A percentile compares a stretch with the other conserved stretches of the same genome.
Conservation (phyloP, 2,329 filamentous ascomycete genomes). For the Juglanconis sp. region DNA sequence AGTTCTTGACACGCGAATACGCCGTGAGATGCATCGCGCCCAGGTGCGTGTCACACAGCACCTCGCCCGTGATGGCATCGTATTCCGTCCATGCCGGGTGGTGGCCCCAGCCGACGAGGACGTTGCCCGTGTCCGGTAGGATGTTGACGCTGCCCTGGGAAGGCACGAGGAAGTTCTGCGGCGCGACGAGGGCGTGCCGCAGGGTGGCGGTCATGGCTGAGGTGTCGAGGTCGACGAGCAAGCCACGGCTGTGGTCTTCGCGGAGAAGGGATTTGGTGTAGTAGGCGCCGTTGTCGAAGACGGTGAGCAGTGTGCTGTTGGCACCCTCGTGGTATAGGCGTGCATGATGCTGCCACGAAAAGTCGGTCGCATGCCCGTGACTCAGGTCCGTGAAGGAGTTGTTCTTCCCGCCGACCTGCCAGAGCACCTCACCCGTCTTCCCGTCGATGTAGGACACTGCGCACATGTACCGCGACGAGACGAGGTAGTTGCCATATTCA, state of each 20-base stretch:
- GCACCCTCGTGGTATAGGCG: conserved; percentile 31
- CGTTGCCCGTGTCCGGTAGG: conserved; percentile 1
- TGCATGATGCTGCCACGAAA: conserved; percentile 38
- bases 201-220: neutral
- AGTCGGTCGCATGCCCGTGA: conserved; percentile 31
- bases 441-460: conserved; percentile 30
- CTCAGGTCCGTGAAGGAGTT: conserved; percentile 35
- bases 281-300: conserved; percentile 35
- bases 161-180: neutral
- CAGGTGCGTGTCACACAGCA: conserved; percentile 21
- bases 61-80: conserved; percentile 4
- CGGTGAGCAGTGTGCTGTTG: conserved; percentile 29
- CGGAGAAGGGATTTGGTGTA: neutral
- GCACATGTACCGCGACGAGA: conserved; percentile 33
- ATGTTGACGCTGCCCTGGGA: neutral
- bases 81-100: conserved; percentile 19
- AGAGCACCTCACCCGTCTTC: conserved; percentile 29
- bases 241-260: neutral
- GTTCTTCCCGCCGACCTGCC: conserved; percentile 34
- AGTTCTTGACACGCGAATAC: conserved; percentile 19
- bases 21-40: conserved; percentile 17
- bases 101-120: conserved; percentile 20
- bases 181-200: neutral
- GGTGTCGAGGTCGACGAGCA: conserved; percentile 1
- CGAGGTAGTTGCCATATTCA: conserved; percentile 34